A percentile compares a stretch with the other conserved stretches of the same genome.
Conservation (phyloP, 2,329 filamentous ascomycete species). For the Neonectria faginata region DNA sequence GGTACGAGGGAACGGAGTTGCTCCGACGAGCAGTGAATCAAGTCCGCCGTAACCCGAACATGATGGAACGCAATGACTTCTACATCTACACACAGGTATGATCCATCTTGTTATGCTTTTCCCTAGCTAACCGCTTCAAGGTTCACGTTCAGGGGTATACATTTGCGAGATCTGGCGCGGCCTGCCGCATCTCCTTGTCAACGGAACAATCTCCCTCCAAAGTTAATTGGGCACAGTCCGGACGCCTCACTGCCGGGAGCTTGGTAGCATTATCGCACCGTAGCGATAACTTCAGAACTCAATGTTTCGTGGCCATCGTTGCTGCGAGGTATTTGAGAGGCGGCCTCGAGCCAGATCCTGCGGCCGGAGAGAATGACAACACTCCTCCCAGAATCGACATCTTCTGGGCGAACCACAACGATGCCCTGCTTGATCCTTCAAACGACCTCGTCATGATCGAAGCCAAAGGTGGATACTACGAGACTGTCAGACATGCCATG, state of each 20-base stretch:
- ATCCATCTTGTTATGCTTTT: not conserved
- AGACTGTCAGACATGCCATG: conserved; percentile 79
- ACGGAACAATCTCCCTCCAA: conserved; percentile 71
- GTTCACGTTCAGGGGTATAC: conserved; percentile 75
- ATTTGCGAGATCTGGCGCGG: conserved; percentile 71
- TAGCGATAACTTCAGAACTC: conserved; percentile 70
- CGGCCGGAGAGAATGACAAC: conserved; percentile 34
- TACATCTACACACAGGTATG: conserved; percentile 78
- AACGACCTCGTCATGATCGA: conserved; percentile 84
- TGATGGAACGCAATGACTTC: conserved; percentile 67
- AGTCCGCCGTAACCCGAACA: conserved; percentile 63
- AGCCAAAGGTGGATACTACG: conserved; percentile 78
- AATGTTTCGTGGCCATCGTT: conserved; percentile 78
- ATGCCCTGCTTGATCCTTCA: conserved; percentile 75
- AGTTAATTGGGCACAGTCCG: conserved; percentile 72
- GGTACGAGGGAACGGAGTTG: conserved; percentile 78
- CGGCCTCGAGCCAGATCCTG: conserved; percentile 67
- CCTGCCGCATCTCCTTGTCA: conserved; percentile 78
- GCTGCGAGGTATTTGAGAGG: conserved; percentile 73
- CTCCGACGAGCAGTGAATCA: conserved; percentile 74
- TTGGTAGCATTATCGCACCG: conserved; percentile 65
- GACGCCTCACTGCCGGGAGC: conserved; percentile 63
- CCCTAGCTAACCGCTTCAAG: conserved; percentile 52
- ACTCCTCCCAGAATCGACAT: conserved; percentile 79
- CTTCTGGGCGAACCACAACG: conserved; percentile 71